Evolutionary conservation across 192 early-diverging fungal genomes (phyloP).

Genomic region (Umbelopsis isabellina): DNA sequence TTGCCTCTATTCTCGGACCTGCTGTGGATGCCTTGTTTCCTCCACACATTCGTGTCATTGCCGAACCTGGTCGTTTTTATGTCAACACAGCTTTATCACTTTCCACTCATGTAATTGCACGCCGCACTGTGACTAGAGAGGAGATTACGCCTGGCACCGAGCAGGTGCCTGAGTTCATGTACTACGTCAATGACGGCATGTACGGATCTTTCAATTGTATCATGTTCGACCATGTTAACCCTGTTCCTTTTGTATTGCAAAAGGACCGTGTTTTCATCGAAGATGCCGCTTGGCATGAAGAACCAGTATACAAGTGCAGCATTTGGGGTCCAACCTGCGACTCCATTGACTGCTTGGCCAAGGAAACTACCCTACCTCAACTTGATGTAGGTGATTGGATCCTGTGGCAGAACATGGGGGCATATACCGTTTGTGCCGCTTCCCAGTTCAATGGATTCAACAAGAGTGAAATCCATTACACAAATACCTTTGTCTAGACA

Average conservation of each 20-base stretch:
- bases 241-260: slow-evolving; percentile 51
- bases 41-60: slow-evolving; percentile 87
- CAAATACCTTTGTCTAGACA: slow-evolving; percentile 62
- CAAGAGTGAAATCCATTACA: slow-evolving; percentile 83
- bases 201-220: slow-evolving; percentile 99
- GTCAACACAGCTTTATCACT: slow-evolving; percentile 92
- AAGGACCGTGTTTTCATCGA: slow-evolving; percentile 40
- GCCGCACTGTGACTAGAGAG: slow-evolving; percentile 72
- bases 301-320: slow-evolving; percentile 61
- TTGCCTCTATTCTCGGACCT: slow-evolving; percentile 76
- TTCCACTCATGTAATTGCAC: slow-evolving; percentile 91
- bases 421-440: slow-evolving; percentile 92
- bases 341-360: slow-evolving; percentile 92
- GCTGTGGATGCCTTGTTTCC: slow-evolving; percentile 85
- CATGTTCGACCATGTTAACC: slow-evolving; percentile 92
- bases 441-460: slow-evolving; percentile 89
- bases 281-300: slow-evolving; percentile 24
- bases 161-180: slow-evolving; percentile 52
- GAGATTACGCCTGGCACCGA: slow-evolving; percentile 40
- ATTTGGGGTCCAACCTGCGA: slow-evolving; percentile 99
- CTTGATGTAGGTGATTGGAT: slow-evolving; percentile 96
- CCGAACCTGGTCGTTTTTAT: slow-evolving; percentile 98
- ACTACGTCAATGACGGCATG: slow-evolving; percentile 99
- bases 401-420: slow-evolving; percentile 94
- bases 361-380: slow-evolving; percentile 70